These are phyloP conservation scores for Tilletia caries DNA, from an alignment of 1,284 basidiomycete genomes.

Conservation along the genomic window DNA sequence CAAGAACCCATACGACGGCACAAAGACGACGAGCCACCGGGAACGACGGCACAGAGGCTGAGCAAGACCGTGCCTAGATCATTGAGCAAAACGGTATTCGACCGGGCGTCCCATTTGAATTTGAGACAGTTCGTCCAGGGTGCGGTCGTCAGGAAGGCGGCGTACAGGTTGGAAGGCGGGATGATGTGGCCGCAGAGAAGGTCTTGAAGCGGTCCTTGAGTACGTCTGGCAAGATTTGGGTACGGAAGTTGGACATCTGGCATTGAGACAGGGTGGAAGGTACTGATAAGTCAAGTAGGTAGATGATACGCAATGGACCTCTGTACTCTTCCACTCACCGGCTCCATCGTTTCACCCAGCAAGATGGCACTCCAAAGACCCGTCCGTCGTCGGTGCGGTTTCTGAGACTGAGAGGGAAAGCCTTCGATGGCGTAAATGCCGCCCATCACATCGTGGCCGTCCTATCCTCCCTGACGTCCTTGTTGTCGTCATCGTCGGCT, in stretches of 20 bases:
- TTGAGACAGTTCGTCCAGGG: conserved; percentile 72
- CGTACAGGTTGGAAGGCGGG: conserved; percentile 72
- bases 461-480: background rate
- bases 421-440: conserved; percentile 74
- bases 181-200: conserved; percentile 94
- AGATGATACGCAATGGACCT: background rate
- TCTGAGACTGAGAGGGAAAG: conserved; percentile 76
- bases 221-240: conserved; percentile 74
- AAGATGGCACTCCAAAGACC: conserved; percentile 79
- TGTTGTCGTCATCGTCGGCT: background rate
- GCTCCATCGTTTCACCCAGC: conserved; percentile 96
- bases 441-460: conserved; percentile 61
- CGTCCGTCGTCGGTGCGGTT: conserved; percentile 73
- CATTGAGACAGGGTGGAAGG: too few species aligned
- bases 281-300: too few species aligned
- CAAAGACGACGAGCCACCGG: conserved; percentile 89
- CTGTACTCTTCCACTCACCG: conserved; percentile 59
- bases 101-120: conserved; percentile 76
- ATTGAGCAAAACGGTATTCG: conserved; percentile 66
- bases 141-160: conserved; percentile 72
- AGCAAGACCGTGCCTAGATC: conserved; percentile 80
- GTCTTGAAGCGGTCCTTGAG: conserved; percentile 65
- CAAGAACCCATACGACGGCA: too few species aligned
- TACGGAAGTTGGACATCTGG: conserved; percentile 81
- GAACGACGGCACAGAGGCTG: conserved; percentile 74